phyloP scores from a whole-genome alignment of 2,329 filamentous ascomycete species.

The Kalmusia sp. region DNA sequence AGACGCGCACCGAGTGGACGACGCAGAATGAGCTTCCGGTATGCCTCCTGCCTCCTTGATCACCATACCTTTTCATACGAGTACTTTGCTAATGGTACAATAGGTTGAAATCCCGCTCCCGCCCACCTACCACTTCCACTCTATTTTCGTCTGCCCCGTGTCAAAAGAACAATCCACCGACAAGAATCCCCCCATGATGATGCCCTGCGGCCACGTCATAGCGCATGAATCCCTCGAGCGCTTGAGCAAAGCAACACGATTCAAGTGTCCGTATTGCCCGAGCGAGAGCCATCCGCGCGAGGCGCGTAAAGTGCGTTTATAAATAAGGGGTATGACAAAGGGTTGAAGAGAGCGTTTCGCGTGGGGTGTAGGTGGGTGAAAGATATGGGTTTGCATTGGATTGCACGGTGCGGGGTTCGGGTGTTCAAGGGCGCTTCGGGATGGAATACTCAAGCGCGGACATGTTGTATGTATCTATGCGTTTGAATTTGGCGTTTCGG shows the following conservation, averaged over 20 bases:
- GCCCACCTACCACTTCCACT: conserved; percentile 78
- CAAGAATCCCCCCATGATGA: conserved; percentile 92
- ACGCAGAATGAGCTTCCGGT: conserved; percentile 89
- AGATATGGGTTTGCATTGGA: no score
- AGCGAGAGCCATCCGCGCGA: conserved; percentile 80
- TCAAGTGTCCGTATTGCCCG: conserved; percentile 98
- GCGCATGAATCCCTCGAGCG: conserved; percentile 82
- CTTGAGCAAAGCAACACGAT: conserved; percentile 78
- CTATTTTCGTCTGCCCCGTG: conserved; percentile 97
- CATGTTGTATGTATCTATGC: no score
- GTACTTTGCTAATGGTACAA: conserved; percentile 2
- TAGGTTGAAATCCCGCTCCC: conserved; percentile 71
- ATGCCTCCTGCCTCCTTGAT: conserved; percentile 27
- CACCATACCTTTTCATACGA: background rate
- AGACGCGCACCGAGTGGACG: conserved; percentile 94
- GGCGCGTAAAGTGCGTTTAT: conserved; percentile 56
- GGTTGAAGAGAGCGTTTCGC: background rate
- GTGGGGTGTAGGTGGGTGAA: background rate
- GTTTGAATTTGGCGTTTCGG: no score
- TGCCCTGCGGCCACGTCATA: conserved; percentile 94
- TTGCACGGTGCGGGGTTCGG: no score
- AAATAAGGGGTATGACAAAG: background rate
- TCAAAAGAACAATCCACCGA: conserved; percentile 96
- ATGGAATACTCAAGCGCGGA: no score
- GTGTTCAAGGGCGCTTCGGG: no score